Evolutionary conservation across 495 filamentous ascomycete genomes (phyloP).

Genomic region (Parmelia sp.): DNA sequence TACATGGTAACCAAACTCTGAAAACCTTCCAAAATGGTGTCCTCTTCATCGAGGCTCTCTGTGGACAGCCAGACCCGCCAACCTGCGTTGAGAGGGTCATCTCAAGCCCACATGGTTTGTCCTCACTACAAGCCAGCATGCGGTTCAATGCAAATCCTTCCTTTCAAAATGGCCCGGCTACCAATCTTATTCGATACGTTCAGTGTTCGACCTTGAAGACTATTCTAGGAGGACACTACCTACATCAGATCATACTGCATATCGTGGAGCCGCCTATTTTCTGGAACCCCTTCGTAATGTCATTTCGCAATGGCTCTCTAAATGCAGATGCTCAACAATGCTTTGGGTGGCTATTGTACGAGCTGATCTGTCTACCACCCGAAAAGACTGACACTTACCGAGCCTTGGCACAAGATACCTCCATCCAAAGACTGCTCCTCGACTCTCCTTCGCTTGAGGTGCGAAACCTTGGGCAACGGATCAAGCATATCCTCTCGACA

Average conservation of each 20-base stretch:
- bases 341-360: slow-evolving; percentile 55
- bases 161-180: slow-evolving; percentile 46
- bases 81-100: slow-evolving; percentile 52
- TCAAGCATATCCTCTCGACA: slow-evolving; percentile 38
- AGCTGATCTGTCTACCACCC: slow-evolving; percentile 46
- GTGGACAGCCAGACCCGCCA: slow-evolving; percentile 40
- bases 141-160: slow-evolving; percentile 40
- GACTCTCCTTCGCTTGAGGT: slow-evolving; percentile 29
- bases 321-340: slow-evolving; percentile 34
- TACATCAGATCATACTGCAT: slow-evolving; percentile 45
- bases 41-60: slow-evolving; percentile 56
- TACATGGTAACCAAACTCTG: slow-evolving; percentile 30
- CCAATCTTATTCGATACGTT: slow-evolving; percentile 32
- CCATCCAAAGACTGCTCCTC: slow-evolving; percentile 30
- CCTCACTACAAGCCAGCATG: slow-evolving; percentile 43
- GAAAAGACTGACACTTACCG: slow-evolving; percentile 22
- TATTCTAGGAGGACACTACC: slow-evolving; percentile 49
- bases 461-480: slow-evolving; percentile 38
- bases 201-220: slow-evolving; percentile 37
- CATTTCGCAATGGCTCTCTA: slow-evolving; percentile 37
- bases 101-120: slow-evolving; percentile 41
- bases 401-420: slow-evolving; percentile 31
- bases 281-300: slow-evolving; percentile 50
- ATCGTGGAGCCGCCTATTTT: slow-evolving; percentile 55
- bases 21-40: slow-evolving; percentile 39